A percentile compares a stretch with the other conserved stretches of the same genome.
Evolutionary conservation across 495 filamentous ascomycete species (phyloP).

Genomic region (Schizothecium vesticola): DNA sequence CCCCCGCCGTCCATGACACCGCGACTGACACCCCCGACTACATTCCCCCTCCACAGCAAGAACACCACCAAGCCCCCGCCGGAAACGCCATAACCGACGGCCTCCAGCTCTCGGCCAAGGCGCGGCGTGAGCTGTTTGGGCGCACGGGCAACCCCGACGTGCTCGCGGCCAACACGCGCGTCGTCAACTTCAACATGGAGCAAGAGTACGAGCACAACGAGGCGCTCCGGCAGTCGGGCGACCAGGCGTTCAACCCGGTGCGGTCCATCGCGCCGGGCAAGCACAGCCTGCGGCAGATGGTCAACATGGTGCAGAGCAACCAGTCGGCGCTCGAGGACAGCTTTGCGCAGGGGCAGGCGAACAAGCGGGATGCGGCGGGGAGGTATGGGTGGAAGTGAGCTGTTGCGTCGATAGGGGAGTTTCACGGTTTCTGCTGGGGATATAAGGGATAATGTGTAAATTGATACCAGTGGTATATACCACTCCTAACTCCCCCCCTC

Average conservation of each 20-base stretch:
- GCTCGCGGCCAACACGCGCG: slow-evolving; percentile 35
- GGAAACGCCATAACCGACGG: slow-evolving; percentile 57
- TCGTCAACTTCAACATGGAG: slow-evolving; percentile 82
- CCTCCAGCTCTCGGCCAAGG: slow-evolving; percentile 66
- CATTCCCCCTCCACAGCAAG: slow-evolving; percentile 13
- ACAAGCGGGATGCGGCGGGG: slow-evolving; percentile 70
- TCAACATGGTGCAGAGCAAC: slow-evolving; percentile 73
- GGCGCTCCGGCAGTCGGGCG: slow-evolving; percentile 60
- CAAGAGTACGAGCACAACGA: slow-evolving; percentile 80
- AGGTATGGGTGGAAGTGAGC: slow-evolving; percentile 67
- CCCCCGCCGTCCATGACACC: slow-evolving; percentile 12
- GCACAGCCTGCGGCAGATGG: slow-evolving; percentile 79
- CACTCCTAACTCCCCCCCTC: neutral
- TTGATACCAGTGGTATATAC: slow-evolving; percentile 5
- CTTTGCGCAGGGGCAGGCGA: slow-evolving; percentile 69
- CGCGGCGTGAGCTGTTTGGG: slow-evolving; percentile 78
- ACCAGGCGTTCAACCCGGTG: slow-evolving; percentile 71
- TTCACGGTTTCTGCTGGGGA: neutral
- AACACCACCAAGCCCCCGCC: slow-evolving; percentile 42
- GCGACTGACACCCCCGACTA: slow-evolving; percentile 25
- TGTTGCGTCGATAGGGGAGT: neutral
- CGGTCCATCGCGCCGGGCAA: slow-evolving; percentile 81
- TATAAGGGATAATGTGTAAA: neutral
- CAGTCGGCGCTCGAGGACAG: slow-evolving; percentile 81
- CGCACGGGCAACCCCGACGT: slow-evolving; percentile 42